Base-by-base conservation (phyloP, 371 early-diverging fungal species). In the Capillidium rhysosporum region DNA sequence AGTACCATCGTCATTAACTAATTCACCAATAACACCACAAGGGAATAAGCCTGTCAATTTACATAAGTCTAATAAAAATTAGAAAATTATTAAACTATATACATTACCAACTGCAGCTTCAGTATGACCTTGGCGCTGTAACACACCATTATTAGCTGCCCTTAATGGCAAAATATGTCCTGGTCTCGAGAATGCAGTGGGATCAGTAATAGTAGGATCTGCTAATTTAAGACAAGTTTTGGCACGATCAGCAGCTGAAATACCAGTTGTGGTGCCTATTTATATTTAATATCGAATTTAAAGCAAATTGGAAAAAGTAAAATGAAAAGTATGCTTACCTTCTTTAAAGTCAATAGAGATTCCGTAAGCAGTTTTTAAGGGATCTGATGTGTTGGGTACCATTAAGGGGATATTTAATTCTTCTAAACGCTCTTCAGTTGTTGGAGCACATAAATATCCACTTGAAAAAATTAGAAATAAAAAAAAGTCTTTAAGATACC, bases 161-260 rank as follows among this genome's bases (percentile, higher is more conserved):
- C 89, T 79, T 54, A 96, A 71, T 18, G 97, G 97, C 26, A 97
- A 71, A 34, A 94, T 80, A 63, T 97, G 97, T 4, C 97, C 97
- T 0, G 95, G 97, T 51, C 89, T 76, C 52, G 72, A 70, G 56
- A 97, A 86, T 40, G 80, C 82, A n/a, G 65, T 63, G 2, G 86
- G 73, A n/a, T 63, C 56, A 7, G 70, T 66, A 56, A 71, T 67
- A 8, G 65, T 67, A 7, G 77, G 72, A 62, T 85, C 72, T 2
- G 92, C 91, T 38, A 97, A 66, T 10, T 81, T 72, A 1, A 73
- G 65, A 26, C 80, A 73, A 10, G 97, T 95, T 51, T 73, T 57
- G 30, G 90, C 76, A 38, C 97, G 79, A 63, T 94, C 95, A 41
- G 75, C 73, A 0, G 94, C 95, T 4, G 90, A 89, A 54, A 97